Percentiles rank a stretch among this genome's conserved stretches.
These are phyloP conservation scores for Leccinum truebloodii DNA, from an alignment of 768 basidiomycete genomes.

Conservation along the genomic window DNA sequence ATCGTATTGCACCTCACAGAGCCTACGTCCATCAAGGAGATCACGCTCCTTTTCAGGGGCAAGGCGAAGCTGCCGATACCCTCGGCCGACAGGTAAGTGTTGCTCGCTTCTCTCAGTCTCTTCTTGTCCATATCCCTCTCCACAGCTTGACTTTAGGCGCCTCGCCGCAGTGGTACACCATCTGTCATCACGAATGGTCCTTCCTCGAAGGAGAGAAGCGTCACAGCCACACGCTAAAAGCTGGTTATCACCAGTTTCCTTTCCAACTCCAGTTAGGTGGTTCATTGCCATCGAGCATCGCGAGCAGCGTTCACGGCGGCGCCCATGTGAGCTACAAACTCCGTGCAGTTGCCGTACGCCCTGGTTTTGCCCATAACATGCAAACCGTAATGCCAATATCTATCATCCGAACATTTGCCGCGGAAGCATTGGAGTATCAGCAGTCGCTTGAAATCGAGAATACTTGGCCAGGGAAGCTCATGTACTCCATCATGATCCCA, in stretches of 20 bases:
- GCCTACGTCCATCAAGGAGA: conserved; percentile 80
- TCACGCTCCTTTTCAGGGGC: conserved; percentile 81
- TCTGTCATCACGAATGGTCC: conserved; percentile 88
- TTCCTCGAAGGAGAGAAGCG: conserved; percentile 84
- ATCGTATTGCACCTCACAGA: conserved; percentile 80
- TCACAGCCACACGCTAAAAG: conserved; percentile 87
- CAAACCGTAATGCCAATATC: conserved; percentile 60
- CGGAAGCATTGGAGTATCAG: conserved; percentile 91
- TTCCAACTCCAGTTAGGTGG: conserved; percentile 88
- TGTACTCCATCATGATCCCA: conserved; percentile 92
- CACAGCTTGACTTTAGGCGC: conserved; percentile 23
- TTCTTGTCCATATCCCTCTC: not conserved
- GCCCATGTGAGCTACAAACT: conserved; percentile 87
- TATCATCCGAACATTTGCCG: conserved; percentile 70
- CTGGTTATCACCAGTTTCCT: conserved; percentile 92
- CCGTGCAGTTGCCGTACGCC: conserved; percentile 77
- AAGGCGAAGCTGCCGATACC: conserved; percentile 72
- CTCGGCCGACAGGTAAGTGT: conserved; percentile 57
- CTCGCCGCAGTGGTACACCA: conserved; percentile 52
- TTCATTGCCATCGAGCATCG: conserved; percentile 76
- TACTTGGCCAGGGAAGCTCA: conserved; percentile 96
- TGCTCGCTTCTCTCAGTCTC: conserved; percentile 6
- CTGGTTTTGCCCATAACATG: conserved; percentile 72
- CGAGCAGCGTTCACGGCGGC: conserved; percentile 53
- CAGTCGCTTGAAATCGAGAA: conserved; percentile 96